Evolutionary conservation across 257 asterid species (phyloP), one percentile per base, ranked within the genome.

Genomic region (Solanum sparsipilum): DNA sequence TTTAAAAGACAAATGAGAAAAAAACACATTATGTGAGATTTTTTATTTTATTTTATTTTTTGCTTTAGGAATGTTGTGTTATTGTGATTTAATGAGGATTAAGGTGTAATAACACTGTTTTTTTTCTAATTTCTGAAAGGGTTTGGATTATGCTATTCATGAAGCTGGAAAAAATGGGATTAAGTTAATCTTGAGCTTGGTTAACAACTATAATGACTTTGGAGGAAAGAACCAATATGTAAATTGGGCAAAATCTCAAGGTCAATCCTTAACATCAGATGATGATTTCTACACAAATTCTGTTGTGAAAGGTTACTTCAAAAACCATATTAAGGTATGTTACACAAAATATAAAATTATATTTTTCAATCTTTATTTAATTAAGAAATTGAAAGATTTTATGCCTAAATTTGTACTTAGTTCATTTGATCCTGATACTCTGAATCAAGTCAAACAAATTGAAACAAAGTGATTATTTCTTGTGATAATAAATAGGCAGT

Each of bases 211-310:
- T 35, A 90, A 93, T 36, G 93, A 91, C 39, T 88, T 4, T 34
- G 95, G 98, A 41, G 96, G 98, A 71, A 95, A 90, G 89, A 86
- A 87, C 23, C 96, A 92, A 90, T 95, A 95, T 85, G 96, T 93
- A 60, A 87, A 91, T 6, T 95, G 98, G 98, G 98, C 93, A 87
- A 95, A 90, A 87, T 87, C 70, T 78, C 56, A 84, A 11, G 94
- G 95, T 36, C 91, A 92, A 27, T 7, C 87, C 15, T 32, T 93
- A 84, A 9, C 41, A 13, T 93, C 95, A 20, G 95, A 92, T 18
- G 96, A 94, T 88, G 96, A 92, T 85, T 95, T 95, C 94, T 94
- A 89, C 91, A 92, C 93, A 4, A 92, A 94, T 85, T 71, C 90
- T 15, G 87, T 90, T 41, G 94, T 89, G 1, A 93, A 92, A 86